Evolutionary conservation across 1,139 yeast genomes (phyloP).

Genomic region (Debaryomyces nepalensis): DNA sequence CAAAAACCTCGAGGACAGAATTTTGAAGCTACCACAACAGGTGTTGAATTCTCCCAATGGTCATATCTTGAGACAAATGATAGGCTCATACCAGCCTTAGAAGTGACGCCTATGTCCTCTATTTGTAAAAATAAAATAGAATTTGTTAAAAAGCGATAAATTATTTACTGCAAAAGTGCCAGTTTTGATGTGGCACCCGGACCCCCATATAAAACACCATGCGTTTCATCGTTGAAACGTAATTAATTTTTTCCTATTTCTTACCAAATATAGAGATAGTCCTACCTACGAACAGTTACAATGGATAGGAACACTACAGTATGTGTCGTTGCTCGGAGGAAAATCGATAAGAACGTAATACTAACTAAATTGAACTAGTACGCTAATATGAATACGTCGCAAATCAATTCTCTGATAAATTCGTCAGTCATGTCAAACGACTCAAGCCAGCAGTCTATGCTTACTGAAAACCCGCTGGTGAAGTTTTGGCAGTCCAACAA

Average conservation of each 20-base stretch:
- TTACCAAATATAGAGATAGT: constrained; percentile 1
- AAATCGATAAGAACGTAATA: neutral
- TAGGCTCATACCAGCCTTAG: constrained; percentile 24
- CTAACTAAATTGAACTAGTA: constrained; percentile 9
- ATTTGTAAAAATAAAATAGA: neutral
- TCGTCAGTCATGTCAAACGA: constrained; percentile 19
- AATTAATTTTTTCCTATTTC: constrained; percentile 1
- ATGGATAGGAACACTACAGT: constrained; percentile 11
- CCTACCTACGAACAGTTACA: constrained; percentile 1
- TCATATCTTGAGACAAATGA: constrained; percentile 40
- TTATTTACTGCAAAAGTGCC: neutral
- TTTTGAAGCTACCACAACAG: constrained; percentile 56
- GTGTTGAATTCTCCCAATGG: constrained; percentile 69
- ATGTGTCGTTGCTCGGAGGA: constrained; percentile 5
- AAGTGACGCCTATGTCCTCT: neutral
- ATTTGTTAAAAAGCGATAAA: constrained; percentile 1
- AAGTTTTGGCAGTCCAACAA: constrained; percentile 21
- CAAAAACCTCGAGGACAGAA: constrained; percentile 50
- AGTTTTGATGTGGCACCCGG: constrained; percentile 7
- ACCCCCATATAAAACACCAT: constrained; percentile 3
- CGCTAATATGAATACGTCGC: constrained; percentile 13
- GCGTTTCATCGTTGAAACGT: constrained; percentile 9
- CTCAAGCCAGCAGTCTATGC: constrained; percentile 10
- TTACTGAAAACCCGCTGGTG: constrained; percentile 16
- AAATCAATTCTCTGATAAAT: constrained; percentile 18